Percentiles rank a stretch among this genome's conserved stretches.
Evolutionary conservation across 108 stramenopile genomes (phyloP).

Genomic region (Nitzschia putrida): DNA sequence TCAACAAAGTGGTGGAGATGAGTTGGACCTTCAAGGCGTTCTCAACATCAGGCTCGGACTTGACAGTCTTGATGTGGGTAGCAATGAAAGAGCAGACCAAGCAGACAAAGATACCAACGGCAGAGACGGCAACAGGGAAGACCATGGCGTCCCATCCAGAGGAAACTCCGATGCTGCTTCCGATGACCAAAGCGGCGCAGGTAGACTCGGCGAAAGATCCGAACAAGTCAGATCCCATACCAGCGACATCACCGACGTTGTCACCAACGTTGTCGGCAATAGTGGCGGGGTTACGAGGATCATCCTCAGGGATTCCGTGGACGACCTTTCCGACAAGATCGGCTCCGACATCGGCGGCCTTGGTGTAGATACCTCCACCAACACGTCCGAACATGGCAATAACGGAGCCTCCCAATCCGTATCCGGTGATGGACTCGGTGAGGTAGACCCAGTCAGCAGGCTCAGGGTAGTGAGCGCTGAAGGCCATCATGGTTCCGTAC

Average conservation of each 20-base stretch:
- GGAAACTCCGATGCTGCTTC: constrained; percentile 79
- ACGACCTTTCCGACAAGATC: constrained; percentile 99
- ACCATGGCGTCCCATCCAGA: constrained; percentile 94
- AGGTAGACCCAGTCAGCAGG: constrained; percentile 87
- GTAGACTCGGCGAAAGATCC: constrained; percentile 97
- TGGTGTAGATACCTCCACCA: constrained; percentile 99
- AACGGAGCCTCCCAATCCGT: constrained; percentile 94
- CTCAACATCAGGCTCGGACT: constrained; percentile 85
- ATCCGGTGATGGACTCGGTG: constrained; percentile 94
- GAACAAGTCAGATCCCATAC: constrained; percentile 99
- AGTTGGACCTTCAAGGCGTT: constrained; percentile 93
- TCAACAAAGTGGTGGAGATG: constrained; percentile 91
- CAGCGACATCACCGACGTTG: constrained; percentile 98
- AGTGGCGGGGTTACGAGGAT: constrained; percentile 98
- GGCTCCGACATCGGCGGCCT: constrained; percentile 99
- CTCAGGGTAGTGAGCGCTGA: constrained; percentile 76
- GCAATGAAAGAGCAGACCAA: constrained; percentile 94
- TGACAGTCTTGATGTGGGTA: constrained; percentile 91
- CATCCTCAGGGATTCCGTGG: constrained; percentile 98
- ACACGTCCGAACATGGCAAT: constrained; percentile 99
- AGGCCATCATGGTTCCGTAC: constrained; percentile 76
- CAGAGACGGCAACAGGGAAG: constrained; percentile 94
- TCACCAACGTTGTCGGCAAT: constrained; percentile 99
- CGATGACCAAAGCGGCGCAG: constrained; percentile 95
- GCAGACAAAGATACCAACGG: constrained; percentile 95